These are phyloP conservation scores for Yamadazyma laniorum DNA, from an alignment of 805 yeast species.

Conservation along the genomic window DNA sequence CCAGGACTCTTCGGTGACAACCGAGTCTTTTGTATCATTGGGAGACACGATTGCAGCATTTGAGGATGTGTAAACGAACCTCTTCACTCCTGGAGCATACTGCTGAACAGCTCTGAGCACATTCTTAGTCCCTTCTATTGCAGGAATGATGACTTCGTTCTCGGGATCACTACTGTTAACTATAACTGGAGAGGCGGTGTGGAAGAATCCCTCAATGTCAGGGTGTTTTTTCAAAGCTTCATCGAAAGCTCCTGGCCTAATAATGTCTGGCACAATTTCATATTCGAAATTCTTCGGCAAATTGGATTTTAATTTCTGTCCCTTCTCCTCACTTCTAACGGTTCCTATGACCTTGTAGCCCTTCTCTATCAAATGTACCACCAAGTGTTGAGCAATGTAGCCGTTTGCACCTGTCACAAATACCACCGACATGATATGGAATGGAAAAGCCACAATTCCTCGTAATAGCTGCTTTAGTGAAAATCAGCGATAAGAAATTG, in stretches of 20 bases:
- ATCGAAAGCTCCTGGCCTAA: slow-evolving; percentile 26
- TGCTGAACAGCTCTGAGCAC: slow-evolving; percentile 38
- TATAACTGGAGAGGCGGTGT: slow-evolving; percentile 30
- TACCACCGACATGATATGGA: too few species aligned
- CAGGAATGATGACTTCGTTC: slow-evolving; percentile 25
- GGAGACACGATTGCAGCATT: neutral
- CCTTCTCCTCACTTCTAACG: slow-evolving; percentile 46
- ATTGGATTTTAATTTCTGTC: slow-evolving; percentile 28
- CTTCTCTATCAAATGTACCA: slow-evolving; percentile 37
- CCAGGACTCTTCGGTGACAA: slow-evolving; percentile 34
- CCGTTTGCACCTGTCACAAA: slow-evolving; percentile 58
- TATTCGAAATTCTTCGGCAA: slow-evolving; percentile 19
- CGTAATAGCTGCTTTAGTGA: too few species aligned
- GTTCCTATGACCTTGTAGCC: slow-evolving; percentile 51
- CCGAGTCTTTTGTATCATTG: slow-evolving; percentile 2
- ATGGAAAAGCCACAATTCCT: too few species aligned
- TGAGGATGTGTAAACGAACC: slow-evolving; percentile 54
- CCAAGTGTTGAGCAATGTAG: slow-evolving; percentile 51
- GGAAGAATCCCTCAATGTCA: slow-evolving; percentile 26
- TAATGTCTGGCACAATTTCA: slow-evolving; percentile 23
- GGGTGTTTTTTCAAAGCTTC: slow-evolving; percentile 25
- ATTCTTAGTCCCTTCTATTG: slow-evolving; percentile 30
- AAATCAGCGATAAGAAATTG: too few species aligned
- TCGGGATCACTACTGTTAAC: slow-evolving; percentile 18
- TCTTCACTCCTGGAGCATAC: slow-evolving; percentile 40